Percentiles rank a stretch among this genome's conserved stretches.
Evolutionary conservation across 805 yeast genomes (phyloP).

Genomic region (Candida rishiriensis): DNA sequence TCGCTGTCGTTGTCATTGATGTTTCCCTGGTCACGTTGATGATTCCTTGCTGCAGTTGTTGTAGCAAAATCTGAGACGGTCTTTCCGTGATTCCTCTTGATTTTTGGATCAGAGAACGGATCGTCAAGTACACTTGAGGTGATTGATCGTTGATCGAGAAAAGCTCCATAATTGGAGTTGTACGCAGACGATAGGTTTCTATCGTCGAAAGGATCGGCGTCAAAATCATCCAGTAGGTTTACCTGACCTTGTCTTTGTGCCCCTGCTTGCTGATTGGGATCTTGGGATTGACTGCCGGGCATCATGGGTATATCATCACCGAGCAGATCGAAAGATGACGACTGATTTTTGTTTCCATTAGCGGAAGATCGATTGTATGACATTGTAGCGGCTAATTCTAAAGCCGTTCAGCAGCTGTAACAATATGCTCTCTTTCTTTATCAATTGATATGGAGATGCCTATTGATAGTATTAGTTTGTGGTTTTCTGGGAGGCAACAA

Average conservation of each 20-base stretch:
- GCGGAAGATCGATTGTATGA: no score
- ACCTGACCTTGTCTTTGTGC: background rate
- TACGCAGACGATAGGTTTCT: constrained; percentile 15
- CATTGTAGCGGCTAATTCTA: no score
- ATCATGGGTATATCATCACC: constrained; percentile 3
- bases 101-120: constrained; percentile 10
- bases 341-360: no score
- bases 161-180: constrained; percentile 13
- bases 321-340: constrained; percentile 1
- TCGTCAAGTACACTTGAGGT: constrained; percentile 3
- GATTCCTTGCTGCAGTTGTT: background rate
- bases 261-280: no score
- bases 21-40: constrained; percentile 6
- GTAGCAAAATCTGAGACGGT: background rate
- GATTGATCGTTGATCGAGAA: constrained; percentile 7
- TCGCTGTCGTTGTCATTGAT: constrained; percentile 1
- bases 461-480: no score
- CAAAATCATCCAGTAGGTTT: constrained; percentile 4
- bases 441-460: no score
- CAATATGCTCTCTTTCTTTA: no score
- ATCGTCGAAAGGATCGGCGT: constrained; percentile 12
- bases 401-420: no score
- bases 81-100: background rate
- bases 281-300: background rate
- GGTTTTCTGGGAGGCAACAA: no score